Evolutionary conservation across 225 moss, liverwort and hornwort species (phyloP).

Genomic region (Physcomitrellopsis africana): DNA sequence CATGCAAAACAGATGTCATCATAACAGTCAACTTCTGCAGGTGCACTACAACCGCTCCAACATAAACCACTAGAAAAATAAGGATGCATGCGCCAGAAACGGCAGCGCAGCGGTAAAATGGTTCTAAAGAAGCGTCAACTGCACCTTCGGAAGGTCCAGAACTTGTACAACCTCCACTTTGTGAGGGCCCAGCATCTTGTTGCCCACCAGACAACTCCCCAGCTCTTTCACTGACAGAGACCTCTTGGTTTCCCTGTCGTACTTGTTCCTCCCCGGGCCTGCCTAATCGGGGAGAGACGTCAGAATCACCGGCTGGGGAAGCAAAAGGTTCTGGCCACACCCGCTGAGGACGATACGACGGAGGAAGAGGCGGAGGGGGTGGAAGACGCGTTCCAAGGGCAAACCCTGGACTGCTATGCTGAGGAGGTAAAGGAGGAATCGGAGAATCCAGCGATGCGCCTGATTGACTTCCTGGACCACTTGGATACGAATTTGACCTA

Average conservation of each 20-base stretch:
- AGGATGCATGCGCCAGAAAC: neutral
- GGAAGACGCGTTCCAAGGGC: conserved; percentile 44
- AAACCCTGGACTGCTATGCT: conserved; percentile 51
- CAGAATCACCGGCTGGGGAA: conserved; percentile 48
- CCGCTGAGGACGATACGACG: conserved; percentile 60
- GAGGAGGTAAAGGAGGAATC: conserved; percentile 35
- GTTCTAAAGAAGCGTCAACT: neutral
- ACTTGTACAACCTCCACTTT: conserved; percentile 44
- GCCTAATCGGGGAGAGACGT: conserved; percentile 48
- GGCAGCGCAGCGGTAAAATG: neutral
- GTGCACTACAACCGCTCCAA: too few species aligned
- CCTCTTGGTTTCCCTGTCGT: conserved; percentile 51
- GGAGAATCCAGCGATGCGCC: conserved; percentile 40
- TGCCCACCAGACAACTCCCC: conserved; percentile 54
- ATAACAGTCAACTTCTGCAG: too few species aligned
- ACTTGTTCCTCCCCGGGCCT: conserved; percentile 52
- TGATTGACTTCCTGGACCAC: conserved; percentile 35
- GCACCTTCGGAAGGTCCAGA: conserved; percentile 70
- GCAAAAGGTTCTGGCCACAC: conserved; percentile 43
- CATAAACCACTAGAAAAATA: too few species aligned
- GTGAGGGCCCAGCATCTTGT: conserved; percentile 58
- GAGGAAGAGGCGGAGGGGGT: conserved; percentile 56
- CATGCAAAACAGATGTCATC: too few species aligned
- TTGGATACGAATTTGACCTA: conserved; percentile 39
- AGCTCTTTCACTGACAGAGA: conserved; percentile 61